phyloP scores from a whole-genome alignment of 371 early-diverging fungal species.

The Ecytonucleospora hepatopenaei region DNA sequence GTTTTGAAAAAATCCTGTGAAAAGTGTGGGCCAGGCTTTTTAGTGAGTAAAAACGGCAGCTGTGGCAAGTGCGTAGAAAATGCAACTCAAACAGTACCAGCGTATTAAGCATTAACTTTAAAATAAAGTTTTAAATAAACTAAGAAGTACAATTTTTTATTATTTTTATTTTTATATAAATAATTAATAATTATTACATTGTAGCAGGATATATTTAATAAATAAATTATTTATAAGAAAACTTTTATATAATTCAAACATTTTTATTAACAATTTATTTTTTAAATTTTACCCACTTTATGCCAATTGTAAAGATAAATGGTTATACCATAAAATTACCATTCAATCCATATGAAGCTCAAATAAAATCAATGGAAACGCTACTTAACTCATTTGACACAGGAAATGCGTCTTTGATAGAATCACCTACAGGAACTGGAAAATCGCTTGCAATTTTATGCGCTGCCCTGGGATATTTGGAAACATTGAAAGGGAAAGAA shows the following conservation, averaged over 20 bases:
- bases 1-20: constrained; percentile 81
- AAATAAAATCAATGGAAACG: constrained; percentile 58
- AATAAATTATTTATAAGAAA: too few relatives aligned
- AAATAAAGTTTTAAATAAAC: not conserved
- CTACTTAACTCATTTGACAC: constrained; percentile 57
- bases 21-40: constrained; percentile 90
- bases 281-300: constrained; percentile 1
- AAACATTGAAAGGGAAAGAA: constrained; percentile 24
- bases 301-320: constrained; percentile 27
- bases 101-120: not conserved
- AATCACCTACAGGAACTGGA: constrained; percentile 63
- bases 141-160: not conserved
- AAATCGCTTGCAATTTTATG: constrained; percentile 61
- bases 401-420: constrained; percentile 58
- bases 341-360: constrained; percentile 59
- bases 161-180: not conserved
- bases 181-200: not conserved
- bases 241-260: too few relatives aligned
- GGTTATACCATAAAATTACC: constrained; percentile 55
- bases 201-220: too few relatives aligned
- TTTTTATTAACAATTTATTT: too few relatives aligned
- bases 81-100: not conserved
- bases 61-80: constrained; percentile 43
- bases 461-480: constrained; percentile 58
- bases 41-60: constrained; percentile 72